Evolutionary conservation across 371 early-diverging fungal genomes (phyloP), one percentile per base, ranked within the genome.

Genomic region (Rhizopus microsporus): DNA sequence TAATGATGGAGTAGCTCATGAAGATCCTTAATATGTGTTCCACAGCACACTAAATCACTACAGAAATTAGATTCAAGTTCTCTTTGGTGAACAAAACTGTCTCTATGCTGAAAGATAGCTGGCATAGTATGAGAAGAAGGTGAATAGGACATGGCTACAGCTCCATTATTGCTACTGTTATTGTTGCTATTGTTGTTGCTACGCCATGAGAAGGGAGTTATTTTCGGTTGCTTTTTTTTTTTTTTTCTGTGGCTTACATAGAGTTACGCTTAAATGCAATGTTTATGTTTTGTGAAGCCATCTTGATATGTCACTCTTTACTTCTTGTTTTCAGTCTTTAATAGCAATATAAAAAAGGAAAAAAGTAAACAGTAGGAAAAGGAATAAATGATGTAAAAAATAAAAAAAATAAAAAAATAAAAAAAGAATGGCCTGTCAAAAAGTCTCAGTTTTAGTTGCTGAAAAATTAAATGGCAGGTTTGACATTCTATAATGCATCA

Each of bases 1-100:
- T 92, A 94, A 76, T 96, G 96, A 64, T 93, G 91, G 56, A 95
- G 77, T 57, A 96, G 83, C 51, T 93, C 94, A 75, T 95, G 95
- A 51, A 96, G 77, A 72, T 91, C 89, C 50, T 78, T 80, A 38
- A 96, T 83, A 33, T 77, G 72, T 47, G 87, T 75, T n/a, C 94
- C 94, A 63, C 96, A 96, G 79, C 96, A 96, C 32, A 82, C 76
- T 39, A 95, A 90, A 80, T 96, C 92, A 63, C 88, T 87, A 77
- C 94, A 95, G 71, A 92, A 95, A 40, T 82, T 77, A 63, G 86
- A 87, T 65, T 96, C 96, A 13, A 96, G 78, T 80, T 65, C 89
- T 87, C 88, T 83, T 64, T 90, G 69, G 49, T 72, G 72, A 34
- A 67, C 72, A 67, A 72, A 90, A 82, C 69, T 92, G 79, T 67